Evolutionary conservation across 306 rosid genomes (phyloP), one percentile per base, ranked within the genome.

Genomic region (Dalbergia cultrata): DNA sequence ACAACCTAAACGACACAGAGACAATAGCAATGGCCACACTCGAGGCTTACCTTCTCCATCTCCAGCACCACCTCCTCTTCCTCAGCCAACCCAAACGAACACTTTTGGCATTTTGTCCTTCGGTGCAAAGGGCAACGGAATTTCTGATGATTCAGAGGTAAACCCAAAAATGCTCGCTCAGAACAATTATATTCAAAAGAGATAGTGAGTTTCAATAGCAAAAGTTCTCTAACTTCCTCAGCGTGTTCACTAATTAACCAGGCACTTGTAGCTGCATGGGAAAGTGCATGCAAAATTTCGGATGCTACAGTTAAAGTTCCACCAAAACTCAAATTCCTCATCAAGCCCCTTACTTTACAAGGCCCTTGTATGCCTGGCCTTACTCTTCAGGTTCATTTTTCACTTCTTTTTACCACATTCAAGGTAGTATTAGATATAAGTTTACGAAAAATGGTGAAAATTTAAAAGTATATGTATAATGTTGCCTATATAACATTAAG

Each of bases 341-440:
- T 93, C 72, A 86, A 83, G 31, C 91, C 99, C 8, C 53, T 93
- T 45, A 89, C 89, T 86, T 90, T 95, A 77, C 88, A 90, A 81
- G 98, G 98, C 72, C 97, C 97, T 80, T 95, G 98, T 74, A 87
- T 90, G 92, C 91, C 96, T 80, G 71, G 44, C 76, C 88, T 95
- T 68, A 85, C 83, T 76, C 97, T 95, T 89, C 98, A 91, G 97
- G 99, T 94, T 78, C 26, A 58, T 14, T 75, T 65, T 77, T 17
- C 60, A 7, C 72, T 60, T 17, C 53, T 26, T 35, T 3, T 8
- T 57, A 3, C 41, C 41, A 10, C 65, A 26, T n/a, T 41, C 53
- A 16, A 68, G 34, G 16, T 21, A 31, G 68, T 18, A 16, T 64
- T 5, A 17, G 7, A 57, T 60, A 34, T 5, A 35, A 62, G 41